These are phyloP conservation scores for Onygenales sp. DNA, from an alignment of 2,329 filamentous ascomycete genomes.

Conservation along the genomic window DNA sequence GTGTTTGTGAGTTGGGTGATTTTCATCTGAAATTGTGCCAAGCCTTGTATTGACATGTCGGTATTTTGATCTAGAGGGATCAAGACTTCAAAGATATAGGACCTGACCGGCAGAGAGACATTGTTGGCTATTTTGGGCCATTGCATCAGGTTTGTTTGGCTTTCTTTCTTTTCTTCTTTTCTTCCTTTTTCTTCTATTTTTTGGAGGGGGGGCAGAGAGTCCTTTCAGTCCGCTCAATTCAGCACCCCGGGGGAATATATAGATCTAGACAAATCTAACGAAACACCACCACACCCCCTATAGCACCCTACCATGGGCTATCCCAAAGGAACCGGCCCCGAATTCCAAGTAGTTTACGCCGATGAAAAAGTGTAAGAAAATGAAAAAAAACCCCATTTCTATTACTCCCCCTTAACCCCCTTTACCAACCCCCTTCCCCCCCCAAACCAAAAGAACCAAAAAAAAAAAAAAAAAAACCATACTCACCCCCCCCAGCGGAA, in stretches of 20 bases:
- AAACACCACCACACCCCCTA: not conserved
- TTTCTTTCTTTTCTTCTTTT: no score
- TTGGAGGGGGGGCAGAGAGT: no score
- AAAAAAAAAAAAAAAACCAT: not conserved
- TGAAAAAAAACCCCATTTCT: no score
- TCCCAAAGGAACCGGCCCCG: not conserved
- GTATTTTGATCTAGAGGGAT: not conserved
- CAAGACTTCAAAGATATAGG: not conserved
- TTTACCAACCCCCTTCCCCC: not conserved
- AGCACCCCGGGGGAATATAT: no score
- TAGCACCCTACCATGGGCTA: not conserved
- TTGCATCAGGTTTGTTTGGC: not conserved
- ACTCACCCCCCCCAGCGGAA: not conserved
- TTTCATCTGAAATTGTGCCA: not conserved
- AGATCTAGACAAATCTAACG: no score
- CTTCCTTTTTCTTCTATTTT: no score
- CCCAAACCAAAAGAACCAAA: not conserved
- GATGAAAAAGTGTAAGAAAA: not conserved
- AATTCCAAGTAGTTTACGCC: not conserved
- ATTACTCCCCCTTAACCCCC: no score
- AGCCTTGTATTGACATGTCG: not conserved
- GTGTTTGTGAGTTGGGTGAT: not conserved
- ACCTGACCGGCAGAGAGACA: not conserved
- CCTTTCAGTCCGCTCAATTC: not conserved
- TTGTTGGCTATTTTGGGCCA: not conserved